phyloP scores from a whole-genome alignment of 306 rosid species.

The Prosopis cineraria region DNA sequence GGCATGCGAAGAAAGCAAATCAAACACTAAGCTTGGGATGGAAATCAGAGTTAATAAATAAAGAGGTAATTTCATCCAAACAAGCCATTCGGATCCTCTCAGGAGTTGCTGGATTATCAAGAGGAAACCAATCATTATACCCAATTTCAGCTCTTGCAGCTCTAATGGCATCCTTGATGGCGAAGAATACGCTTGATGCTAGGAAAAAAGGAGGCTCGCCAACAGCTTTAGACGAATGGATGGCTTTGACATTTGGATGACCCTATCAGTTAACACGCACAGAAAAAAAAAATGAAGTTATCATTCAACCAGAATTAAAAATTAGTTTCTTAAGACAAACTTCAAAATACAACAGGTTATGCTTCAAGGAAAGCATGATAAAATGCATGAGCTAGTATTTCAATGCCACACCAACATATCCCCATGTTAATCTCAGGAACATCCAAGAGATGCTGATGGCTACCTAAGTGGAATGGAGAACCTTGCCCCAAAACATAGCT shows the following conservation, averaged over 20 bases:
- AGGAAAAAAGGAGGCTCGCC: constrained; percentile 98
- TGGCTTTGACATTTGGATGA: constrained; percentile 89
- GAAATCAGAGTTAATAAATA: constrained; percentile 51
- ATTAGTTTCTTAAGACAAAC: neutral
- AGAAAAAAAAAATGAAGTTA: constrained; percentile 24
- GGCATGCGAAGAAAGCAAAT: constrained; percentile 28
- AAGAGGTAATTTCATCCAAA: constrained; percentile 62
- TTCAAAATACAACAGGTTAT: neutral
- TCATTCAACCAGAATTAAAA: neutral
- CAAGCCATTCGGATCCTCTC: constrained; percentile 97
- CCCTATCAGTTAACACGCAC: constrained; percentile 55
- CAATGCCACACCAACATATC: neutral
- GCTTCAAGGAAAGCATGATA: constrained; percentile 10
- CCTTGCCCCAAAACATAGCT: too few relatives aligned
- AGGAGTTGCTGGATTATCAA: constrained; percentile 92
- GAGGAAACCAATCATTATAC: constrained; percentile 78
- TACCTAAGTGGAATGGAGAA: too few relatives aligned
- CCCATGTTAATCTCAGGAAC: neutral
- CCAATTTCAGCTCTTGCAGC: constrained; percentile 81
- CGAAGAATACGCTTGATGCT: constrained; percentile 79
- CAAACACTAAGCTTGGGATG: constrained; percentile 80
- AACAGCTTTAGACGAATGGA: constrained; percentile 95
- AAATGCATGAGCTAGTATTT: constrained; percentile 1
- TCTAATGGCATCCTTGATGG: constrained; percentile 80
- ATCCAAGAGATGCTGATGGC: too few relatives aligned